A percentile compares a stretch with the other conserved stretches of the same genome.
Conservation (phyloP, 768 basidiomycete genomes). For the Lactarius akahatsu region DNA sequence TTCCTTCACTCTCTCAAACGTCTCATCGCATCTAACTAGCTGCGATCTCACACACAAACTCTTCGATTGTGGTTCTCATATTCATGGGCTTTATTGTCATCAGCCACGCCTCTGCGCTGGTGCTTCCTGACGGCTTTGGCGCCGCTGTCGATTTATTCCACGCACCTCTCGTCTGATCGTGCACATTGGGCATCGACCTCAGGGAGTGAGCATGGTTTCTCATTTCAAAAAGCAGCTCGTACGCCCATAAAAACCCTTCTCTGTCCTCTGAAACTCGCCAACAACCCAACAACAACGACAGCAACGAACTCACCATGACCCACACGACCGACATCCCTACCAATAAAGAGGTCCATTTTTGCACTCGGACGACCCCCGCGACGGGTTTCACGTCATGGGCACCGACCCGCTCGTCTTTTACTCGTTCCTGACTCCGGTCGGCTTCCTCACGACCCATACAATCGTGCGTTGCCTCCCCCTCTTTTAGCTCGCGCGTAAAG, state of each 20-base stretch:
- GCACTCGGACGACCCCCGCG: slow-evolving; percentile 64
- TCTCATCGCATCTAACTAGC: neutral
- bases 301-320: neutral
- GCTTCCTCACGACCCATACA: slow-evolving; percentile 42
- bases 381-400: slow-evolving; percentile 64
- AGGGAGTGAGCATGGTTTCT: slow-evolving; percentile 5
- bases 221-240: slow-evolving; percentile 3
- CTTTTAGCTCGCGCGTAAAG: neutral
- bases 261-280: neutral
- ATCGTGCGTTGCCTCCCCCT: slow-evolving; percentile 41
- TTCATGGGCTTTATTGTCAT: neutral
- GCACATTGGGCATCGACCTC: neutral
- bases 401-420: slow-evolving; percentile 59
- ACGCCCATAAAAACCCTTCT: neutral
- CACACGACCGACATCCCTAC: neutral
- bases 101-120: neutral
- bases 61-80: neutral
- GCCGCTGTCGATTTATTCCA: neutral
- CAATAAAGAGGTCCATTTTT: slow-evolving; percentile 53
- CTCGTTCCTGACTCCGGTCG: slow-evolving; percentile 61
- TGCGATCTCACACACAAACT: neutral
- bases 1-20: neutral
- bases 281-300: neutral
- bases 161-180: neutral
- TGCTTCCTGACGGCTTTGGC: neutral